Percentiles rank a stretch among this genome's conserved stretches.
Evolutionary conservation across 495 filamentous ascomycete genomes (phyloP).

Genomic region (Penicillium verhagenii): DNA sequence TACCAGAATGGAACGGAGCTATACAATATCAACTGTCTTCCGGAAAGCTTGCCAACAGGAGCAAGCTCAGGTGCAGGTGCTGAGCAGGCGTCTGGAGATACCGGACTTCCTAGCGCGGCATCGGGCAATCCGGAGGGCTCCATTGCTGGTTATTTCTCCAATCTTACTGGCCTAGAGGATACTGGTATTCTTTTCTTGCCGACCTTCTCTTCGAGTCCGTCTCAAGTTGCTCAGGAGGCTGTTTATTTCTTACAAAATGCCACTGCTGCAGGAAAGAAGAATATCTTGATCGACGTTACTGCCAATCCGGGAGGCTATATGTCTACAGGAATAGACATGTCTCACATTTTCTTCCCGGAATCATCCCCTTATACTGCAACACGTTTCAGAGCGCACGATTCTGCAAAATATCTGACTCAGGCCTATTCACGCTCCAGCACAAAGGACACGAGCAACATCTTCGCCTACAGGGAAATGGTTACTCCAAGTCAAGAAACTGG

Average conservation of each 20-base stretch:
- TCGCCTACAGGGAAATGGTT: conserved; percentile 20
- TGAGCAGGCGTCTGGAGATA: conserved; percentile 50
- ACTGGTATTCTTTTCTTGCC: conserved; percentile 41
- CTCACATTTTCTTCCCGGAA: conserved; percentile 38
- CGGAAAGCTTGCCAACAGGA: conserved; percentile 10
- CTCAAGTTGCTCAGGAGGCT: conserved; percentile 22
- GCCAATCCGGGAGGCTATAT: conserved; percentile 54
- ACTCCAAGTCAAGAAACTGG: conserved; percentile 25
- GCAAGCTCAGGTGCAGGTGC: conserved; percentile 31
- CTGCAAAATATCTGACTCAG: conserved; percentile 41
- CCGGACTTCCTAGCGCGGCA: conserved; percentile 54
- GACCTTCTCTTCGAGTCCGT: conserved; percentile 29
- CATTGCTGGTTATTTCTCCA: conserved; percentile 39
- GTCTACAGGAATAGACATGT: conserved; percentile 26
- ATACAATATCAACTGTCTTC: conserved; percentile 23
- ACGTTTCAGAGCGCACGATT: conserved; percentile 44
- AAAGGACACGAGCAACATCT: conserved; percentile 18
- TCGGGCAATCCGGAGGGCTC: conserved; percentile 43
- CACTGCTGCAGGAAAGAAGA: conserved; percentile 39
- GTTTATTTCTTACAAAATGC: conserved; percentile 36
- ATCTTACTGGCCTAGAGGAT: conserved; percentile 29
- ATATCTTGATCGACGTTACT: conserved; percentile 55
- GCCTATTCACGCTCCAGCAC: conserved; percentile 19
- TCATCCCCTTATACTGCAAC: conserved; percentile 35
- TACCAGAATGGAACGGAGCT: conserved; percentile 24